Evolutionary conservation across 306 rosid species (phyloP).

Genomic region (Trichosanthes cucumerina): DNA sequence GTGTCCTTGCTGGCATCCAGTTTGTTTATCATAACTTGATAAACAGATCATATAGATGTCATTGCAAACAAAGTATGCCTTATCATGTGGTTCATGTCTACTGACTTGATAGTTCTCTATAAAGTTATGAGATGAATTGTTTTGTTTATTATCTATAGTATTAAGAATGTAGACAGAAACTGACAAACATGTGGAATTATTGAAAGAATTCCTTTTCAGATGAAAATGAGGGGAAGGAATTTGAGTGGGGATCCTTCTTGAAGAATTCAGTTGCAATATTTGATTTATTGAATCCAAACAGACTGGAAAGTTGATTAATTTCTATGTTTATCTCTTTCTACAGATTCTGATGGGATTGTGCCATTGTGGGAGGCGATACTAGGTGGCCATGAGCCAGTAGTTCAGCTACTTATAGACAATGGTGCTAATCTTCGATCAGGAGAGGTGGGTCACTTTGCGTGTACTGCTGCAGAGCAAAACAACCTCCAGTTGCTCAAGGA

Average conservation of each 20-base stretch:
- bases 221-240: not conserved
- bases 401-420: conserved; percentile 41
- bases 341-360: conserved; percentile 73
- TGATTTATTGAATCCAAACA: not conserved
- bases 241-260: not conserved
- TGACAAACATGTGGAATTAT: not conserved
- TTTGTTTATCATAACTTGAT: conserved; percentile 9
- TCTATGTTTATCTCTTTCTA: not conserved
- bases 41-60: not conserved
- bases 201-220: not conserved
- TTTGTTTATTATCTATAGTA: not conserved
- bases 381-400: conserved; percentile 44
- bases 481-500: conserved; percentile 46
- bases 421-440: conserved; percentile 49
- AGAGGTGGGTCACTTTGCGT: conserved; percentile 57
- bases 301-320: not conserved
- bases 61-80: not conserved
- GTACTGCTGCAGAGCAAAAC: conserved; percentile 52
- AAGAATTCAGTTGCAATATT: not conserved
- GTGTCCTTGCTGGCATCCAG: conserved; percentile 8
- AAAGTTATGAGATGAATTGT: not conserved
- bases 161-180: not conserved
- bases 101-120: not conserved
- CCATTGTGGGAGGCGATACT: conserved; percentile 77
- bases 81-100: conserved; percentile 4